Evolutionary conservation across 106 monocot species (phyloP).

Genomic region (Allium sativum): DNA sequence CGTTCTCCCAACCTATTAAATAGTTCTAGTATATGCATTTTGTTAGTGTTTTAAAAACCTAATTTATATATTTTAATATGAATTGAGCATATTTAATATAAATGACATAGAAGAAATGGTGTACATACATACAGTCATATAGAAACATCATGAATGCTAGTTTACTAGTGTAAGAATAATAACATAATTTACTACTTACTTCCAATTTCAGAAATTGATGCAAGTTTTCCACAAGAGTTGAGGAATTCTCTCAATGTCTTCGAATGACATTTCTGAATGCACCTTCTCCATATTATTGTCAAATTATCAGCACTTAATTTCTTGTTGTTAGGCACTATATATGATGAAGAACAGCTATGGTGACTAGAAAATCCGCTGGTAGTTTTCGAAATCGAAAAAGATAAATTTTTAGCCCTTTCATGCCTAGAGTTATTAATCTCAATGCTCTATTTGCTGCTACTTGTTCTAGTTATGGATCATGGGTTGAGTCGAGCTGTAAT

Average conservation of each 20-base stretch:
- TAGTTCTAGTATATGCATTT: too few species aligned
- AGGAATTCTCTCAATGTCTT: constrained; percentile 53
- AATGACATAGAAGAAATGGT: too few species aligned
- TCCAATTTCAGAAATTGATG: constrained; percentile 56
- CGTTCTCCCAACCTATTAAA: too few species aligned
- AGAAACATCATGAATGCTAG: too few species aligned
- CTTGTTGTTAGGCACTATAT: constrained; percentile 5
- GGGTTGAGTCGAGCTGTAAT: constrained; percentile 62
- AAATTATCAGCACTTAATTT: constrained; percentile 23
- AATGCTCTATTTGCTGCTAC: constrained; percentile 22
- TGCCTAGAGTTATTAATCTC: constrained; percentile 10
- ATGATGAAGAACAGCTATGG: constrained; percentile 11
- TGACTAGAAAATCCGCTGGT: constrained; percentile 20
- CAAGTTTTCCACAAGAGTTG: constrained; percentile 42
- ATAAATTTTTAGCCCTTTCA: constrained; percentile 10
- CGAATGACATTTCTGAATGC: constrained; percentile 73
- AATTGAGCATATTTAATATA: too few species aligned
- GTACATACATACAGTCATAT: too few species aligned
- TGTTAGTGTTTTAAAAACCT: too few species aligned
- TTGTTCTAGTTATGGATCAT: constrained; percentile 23
- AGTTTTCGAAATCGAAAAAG: constrained; percentile 5
- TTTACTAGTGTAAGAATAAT: too few species aligned
- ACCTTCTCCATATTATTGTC: constrained; percentile 63
- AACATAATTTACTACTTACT: constrained; percentile 24
- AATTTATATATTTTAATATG: too few species aligned